Conservation (phyloP, 164 flowering plant genomes). For the Dillenia turbinata region DNA sequence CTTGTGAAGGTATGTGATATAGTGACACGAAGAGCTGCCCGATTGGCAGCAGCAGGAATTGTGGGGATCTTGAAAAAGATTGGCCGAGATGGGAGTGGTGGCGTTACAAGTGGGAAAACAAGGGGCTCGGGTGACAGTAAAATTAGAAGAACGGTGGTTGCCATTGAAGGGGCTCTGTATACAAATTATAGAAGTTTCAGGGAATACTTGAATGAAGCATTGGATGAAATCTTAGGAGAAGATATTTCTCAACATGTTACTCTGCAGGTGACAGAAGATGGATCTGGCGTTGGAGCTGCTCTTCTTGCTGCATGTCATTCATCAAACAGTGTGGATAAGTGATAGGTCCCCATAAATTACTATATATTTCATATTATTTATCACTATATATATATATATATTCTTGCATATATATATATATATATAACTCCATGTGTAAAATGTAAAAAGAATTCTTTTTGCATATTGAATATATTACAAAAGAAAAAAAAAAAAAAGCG, state of each 20-base stretch:
- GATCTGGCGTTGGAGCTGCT: slow-evolving; percentile 89
- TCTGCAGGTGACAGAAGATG: slow-evolving; percentile 68
- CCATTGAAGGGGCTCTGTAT: slow-evolving; percentile 76
- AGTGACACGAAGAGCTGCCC: slow-evolving; percentile 81
- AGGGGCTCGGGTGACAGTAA: slow-evolving; percentile 32
- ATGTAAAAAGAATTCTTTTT: slow-evolving; percentile 30
- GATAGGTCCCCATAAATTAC: slow-evolving; percentile 31
- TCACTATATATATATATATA: slow-evolving; percentile 23
- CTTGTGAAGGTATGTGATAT: slow-evolving; percentile 76
- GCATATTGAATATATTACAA: slow-evolving; percentile 21
- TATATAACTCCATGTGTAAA: slow-evolving; percentile 26
- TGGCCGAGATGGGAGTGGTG: slow-evolving; percentile 86
- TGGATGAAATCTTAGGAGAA: slow-evolving; percentile 73
- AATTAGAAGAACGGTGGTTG: slow-evolving; percentile 75
- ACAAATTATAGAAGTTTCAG: slow-evolving; percentile 58
- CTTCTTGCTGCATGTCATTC: slow-evolving; percentile 79
- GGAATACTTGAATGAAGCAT: slow-evolving; percentile 73
- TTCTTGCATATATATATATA: slow-evolving; percentile 13
- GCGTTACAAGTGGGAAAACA: slow-evolving; percentile 44
- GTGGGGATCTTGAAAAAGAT: slow-evolving; percentile 91
- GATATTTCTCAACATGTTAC: slow-evolving; percentile 62
- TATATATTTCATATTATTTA: slow-evolving; percentile 14
- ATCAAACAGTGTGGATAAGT: slow-evolving; percentile 30
- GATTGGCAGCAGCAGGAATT: slow-evolving; percentile 93
- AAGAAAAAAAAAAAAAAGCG: neutral